Conservation (phyloP, 1,139 yeast genomes). For the Hyphopichia pseudoburtonii region DNA sequence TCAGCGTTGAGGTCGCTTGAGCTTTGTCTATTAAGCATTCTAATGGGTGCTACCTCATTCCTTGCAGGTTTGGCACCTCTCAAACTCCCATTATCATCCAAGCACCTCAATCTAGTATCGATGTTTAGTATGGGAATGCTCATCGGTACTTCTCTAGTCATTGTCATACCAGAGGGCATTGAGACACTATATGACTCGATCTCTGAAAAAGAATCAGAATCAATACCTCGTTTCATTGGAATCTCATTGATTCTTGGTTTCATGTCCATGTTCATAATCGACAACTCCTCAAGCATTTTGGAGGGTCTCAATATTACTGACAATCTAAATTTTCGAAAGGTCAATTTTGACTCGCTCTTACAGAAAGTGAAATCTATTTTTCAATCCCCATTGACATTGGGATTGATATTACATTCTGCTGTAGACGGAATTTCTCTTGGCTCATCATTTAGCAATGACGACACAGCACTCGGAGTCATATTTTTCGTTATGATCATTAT, state of each 20-base stretch:
- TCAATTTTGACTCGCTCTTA: constrained; percentile 2
- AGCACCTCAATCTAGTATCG: constrained; percentile 27
- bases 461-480: constrained; percentile 46
- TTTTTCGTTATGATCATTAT: constrained; percentile 61
- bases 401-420: constrained; percentile 63
- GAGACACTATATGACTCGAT: constrained; percentile 41
- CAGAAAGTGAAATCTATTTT: constrained; percentile 19
- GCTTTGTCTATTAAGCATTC: constrained; percentile 6
- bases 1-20: not conserved
- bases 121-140: constrained; percentile 62
- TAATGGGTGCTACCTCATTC: constrained; percentile 34
- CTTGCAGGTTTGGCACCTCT: constrained; percentile 35
- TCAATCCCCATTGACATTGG: constrained; percentile 51
- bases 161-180: constrained; percentile 72
- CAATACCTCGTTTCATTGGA: constrained; percentile 22
- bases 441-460: constrained; percentile 51
- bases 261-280: constrained; percentile 50
- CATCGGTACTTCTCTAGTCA: constrained; percentile 61
- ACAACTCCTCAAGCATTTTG: constrained; percentile 23
- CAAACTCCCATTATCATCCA: constrained; percentile 16
- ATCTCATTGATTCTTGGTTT: constrained; percentile 48
- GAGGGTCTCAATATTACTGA: constrained; percentile 2
- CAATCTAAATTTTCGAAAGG: not conserved
- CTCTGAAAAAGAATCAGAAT: constrained; percentile 17
- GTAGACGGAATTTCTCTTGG: constrained; percentile 81